Evolutionary conservation across 331 rosid genomes (phyloP).

Genomic region (Rhamnella rubrinervis): DNA sequence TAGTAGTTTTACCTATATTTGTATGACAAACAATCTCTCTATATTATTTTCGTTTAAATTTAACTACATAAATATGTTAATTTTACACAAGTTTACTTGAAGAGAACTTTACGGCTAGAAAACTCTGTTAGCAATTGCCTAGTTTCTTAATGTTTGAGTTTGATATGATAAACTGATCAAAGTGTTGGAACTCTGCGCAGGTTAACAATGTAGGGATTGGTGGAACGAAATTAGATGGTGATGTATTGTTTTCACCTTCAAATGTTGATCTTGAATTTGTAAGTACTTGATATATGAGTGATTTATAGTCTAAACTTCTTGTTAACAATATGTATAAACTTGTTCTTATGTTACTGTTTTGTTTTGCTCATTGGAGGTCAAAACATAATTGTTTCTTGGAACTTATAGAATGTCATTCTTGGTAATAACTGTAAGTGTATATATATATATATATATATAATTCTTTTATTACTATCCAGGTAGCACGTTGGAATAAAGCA

Average conservation of each 20-base stretch:
- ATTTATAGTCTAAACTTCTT: neutral
- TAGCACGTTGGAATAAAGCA: slow-evolving; percentile 29
- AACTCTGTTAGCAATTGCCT: neutral
- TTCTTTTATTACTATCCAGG: too few relatives aligned
- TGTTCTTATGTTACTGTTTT: neutral
- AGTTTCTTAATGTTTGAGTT: too few relatives aligned
- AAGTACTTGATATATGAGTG: neutral
- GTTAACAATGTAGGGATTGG: slow-evolving; percentile 57
- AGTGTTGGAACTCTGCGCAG: slow-evolving; percentile 25
- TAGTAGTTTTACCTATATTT: slow-evolving; percentile 26
- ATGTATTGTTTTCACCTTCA: slow-evolving; percentile 4
- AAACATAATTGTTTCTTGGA: neutral
- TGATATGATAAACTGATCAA: too few relatives aligned
- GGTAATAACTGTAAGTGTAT: neutral
- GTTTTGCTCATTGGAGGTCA: slow-evolving; percentile 19
- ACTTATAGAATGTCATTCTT: slow-evolving; percentile 17
- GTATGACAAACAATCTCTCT: slow-evolving; percentile 17
- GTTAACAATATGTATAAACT: too few relatives aligned
- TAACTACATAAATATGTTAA: too few relatives aligned
- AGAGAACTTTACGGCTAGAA: neutral
- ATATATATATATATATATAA: too few relatives aligned
- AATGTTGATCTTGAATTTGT: neutral
- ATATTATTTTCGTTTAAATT: too few relatives aligned
- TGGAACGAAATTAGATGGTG: slow-evolving; percentile 30
- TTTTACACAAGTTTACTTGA: too few relatives aligned